Percentiles rank a stretch among this genome's conserved stretches.
These are phyloP conservation scores for Lachancea kluyveri DNA, from an alignment of 805 yeast genomes.

Conservation along the genomic window DNA sequence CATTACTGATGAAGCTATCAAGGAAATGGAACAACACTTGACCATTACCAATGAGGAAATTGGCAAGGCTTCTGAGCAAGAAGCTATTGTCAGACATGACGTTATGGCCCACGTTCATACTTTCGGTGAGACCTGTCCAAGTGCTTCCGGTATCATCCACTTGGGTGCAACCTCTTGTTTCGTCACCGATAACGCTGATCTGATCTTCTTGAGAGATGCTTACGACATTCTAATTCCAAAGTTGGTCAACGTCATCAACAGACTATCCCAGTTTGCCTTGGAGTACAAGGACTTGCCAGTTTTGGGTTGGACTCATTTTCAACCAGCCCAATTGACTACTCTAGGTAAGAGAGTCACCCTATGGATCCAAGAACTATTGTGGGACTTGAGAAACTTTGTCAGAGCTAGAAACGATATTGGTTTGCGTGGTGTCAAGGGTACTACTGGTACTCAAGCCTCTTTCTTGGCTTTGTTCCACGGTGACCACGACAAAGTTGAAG, in stretches of 20 bases:
- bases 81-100: constrained; percentile 97
- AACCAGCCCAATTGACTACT: constrained; percentile 98
- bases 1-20: constrained; percentile 86
- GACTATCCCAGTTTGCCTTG: constrained; percentile 81
- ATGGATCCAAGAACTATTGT: constrained; percentile 95
- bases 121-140: constrained; percentile 87
- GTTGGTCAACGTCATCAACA: constrained; percentile 90
- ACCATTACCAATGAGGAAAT: constrained; percentile 90
- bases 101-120: constrained; percentile 99
- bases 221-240: constrained; percentile 90
- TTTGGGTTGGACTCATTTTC: constrained; percentile 99
- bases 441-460: constrained; percentile 98
- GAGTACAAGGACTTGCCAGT: constrained; percentile 94
- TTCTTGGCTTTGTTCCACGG: constrained; percentile 94
- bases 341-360: constrained; percentile 97
- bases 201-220: constrained; percentile 93
- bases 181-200: constrained; percentile 97
- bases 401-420: constrained; percentile 97
- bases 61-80: constrained; percentile 82
- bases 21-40: constrained; percentile 73
- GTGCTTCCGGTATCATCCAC: constrained; percentile 96
- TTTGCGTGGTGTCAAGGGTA: constrained; percentile 96
- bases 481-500: constrained; percentile 93
- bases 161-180: constrained; percentile 97
- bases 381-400: constrained; percentile 94